Base-by-base conservation (phyloP, 23 red algal genomes). In the Agarophyton chilense region DNA sequence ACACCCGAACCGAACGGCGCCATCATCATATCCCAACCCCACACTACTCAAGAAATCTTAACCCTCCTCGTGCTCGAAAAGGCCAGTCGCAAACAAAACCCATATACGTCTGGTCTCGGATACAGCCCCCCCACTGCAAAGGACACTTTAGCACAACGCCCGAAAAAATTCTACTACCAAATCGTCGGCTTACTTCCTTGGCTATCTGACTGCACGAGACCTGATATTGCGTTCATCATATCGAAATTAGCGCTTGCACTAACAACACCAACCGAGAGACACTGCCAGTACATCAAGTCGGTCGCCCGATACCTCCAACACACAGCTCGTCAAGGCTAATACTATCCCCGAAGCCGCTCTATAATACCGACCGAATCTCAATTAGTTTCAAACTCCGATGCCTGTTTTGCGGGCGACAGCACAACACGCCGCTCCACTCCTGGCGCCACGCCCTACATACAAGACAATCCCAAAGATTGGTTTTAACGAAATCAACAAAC, bases 201-300 rank as follows among this genome's bases (percentile, higher is more conserved):
- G 53, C 29, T 83, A 9, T 34, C 53, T 6, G 79, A 83, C 57
- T 25, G 55, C 79, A 63, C 31, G 25, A 53, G 24, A 12, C 79
- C 79, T 40, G 51, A 83, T 28, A 83, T 67, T 47, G 40, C 42
- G 7, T 83, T 67, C 46, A 36, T 54, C 21, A 56, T 83, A 8
- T n/a, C 26, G 24, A 80, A 56, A 26, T 34, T 80, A 12, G 76
- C 76, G 14, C 24, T 18, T 9, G 19, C 44, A 24, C 26, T 80
- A 10, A 22, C 22, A 19, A 39, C 24, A 12, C 76, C 28, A 4
- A 51, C 44, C 7, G 38, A 16, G 4, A 13, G 52, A 29, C 72
- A 78, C 21, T 54, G 51, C 17, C 3, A 6, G 2, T 2, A 54
- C n/a, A 3, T 54, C 6, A 54, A 54, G n/a, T 14, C 51, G 4